Evolutionary conservation across 208 protist genomes (phyloP).

Genomic region (Leishmania major): DNA sequence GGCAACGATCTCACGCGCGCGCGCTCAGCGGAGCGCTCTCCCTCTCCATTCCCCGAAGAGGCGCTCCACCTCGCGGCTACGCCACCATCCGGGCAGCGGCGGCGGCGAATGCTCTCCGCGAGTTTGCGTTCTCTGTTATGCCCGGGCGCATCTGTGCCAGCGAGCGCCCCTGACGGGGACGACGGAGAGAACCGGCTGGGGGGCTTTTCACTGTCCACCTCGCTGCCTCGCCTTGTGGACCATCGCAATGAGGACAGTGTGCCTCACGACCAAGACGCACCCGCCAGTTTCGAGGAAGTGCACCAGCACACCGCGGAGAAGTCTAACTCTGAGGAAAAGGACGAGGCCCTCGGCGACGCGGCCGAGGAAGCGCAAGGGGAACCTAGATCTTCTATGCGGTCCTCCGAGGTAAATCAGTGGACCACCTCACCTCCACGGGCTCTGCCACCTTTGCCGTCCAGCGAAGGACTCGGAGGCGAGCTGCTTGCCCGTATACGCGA

Average conservation of each 20-base stretch:
- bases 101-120: conserved; percentile 2
- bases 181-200: neutral
- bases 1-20: neutral
- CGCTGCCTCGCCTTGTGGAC: neutral
- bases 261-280: neutral
- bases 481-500: neutral
- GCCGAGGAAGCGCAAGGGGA: neutral
- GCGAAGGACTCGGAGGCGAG: neutral
- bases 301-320: neutral
- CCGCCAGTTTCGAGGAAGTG: neutral
- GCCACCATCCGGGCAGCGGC: neutral
- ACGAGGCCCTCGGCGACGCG: neutral
- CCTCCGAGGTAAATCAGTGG: neutral
- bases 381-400: neutral
- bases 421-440: neutral
- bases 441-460: neutral
- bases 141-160: neutral
- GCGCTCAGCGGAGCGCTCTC: neutral
- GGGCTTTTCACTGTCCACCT: neutral
- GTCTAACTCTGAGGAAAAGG: neutral
- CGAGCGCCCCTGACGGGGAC: neutral
- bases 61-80: neutral
- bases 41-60: neutral
- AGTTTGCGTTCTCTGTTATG: conserved; percentile 10
- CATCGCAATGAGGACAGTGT: neutral